These are phyloP conservation scores for Acer yangbiense DNA, from an alignment of 345 rosid species.

Conservation along the genomic window DNA sequence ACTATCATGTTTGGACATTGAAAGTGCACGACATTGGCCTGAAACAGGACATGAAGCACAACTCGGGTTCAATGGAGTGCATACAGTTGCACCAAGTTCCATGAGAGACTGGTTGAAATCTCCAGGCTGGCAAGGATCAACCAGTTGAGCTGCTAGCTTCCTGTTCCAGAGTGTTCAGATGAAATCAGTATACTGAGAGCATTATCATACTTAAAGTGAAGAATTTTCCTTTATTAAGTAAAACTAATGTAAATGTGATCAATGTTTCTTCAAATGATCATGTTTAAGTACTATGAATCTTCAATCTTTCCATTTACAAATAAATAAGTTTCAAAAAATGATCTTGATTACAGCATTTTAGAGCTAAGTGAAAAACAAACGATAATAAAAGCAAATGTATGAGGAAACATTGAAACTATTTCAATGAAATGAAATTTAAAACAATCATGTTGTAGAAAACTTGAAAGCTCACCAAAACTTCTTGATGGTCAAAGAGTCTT, in stretches of 20 bases:
- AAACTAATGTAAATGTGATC: too few species aligned
- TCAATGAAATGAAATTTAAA: conserved; percentile 5
- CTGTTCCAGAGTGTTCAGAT: conserved; percentile 38
- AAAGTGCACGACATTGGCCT: conserved; percentile 63
- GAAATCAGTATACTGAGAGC: conserved; percentile 13
- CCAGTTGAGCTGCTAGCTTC: conserved; percentile 88
- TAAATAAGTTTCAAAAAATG: not conserved
- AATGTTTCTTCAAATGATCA: not conserved
- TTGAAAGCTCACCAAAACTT: conserved; percentile 62
- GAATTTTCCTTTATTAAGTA: too few species aligned
- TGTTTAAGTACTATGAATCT: not conserved
- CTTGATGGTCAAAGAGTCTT: conserved; percentile 56
- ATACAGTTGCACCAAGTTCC: conserved; percentile 95
- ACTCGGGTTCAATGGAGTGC: conserved; percentile 69
- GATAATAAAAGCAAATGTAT: not conserved
- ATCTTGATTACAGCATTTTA: not conserved
- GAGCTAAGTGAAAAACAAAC: not conserved
- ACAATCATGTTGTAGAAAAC: conserved; percentile 1
- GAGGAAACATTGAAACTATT: not conserved
- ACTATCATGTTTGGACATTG: conserved; percentile 49
- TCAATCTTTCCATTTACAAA: not conserved
- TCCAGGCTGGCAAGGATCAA: conserved; percentile 79
- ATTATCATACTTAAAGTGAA: not conserved
- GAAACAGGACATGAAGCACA: conserved; percentile 86
- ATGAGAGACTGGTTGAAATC: conserved; percentile 95